Percentiles rank a stretch among this genome's conserved stretches.
These are phyloP conservation scores for Fraxinus platypoda DNA, from an alignment of 305 asterid species.

Conservation along the genomic window DNA sequence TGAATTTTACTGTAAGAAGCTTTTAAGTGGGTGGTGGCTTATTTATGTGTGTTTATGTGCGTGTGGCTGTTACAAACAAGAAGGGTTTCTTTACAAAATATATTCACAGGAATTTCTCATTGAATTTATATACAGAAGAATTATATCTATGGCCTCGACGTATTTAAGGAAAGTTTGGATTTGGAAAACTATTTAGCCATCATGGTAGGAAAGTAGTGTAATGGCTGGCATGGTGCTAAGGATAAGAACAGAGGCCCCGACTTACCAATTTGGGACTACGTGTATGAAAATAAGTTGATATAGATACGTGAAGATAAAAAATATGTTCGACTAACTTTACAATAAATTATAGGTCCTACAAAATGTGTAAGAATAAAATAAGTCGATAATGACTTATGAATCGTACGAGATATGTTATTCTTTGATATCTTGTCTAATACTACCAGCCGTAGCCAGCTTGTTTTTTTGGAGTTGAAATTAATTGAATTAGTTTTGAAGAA, in stretches of 20 bases:
- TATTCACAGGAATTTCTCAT: neutral
- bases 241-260: conserved; percentile 52
- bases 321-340: neutral
- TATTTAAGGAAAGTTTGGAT: conserved; percentile 22
- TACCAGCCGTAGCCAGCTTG: neutral
- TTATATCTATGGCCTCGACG: conserved; percentile 11
- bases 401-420: neutral
- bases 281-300: neutral
- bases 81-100: conserved; percentile 29
- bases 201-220: conserved; percentile 20
- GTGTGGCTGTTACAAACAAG: conserved; percentile 35
- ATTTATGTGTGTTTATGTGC: neutral
- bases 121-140: neutral
- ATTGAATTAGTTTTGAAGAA: neutral
- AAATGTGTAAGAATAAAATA: no score
- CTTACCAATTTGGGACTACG: conserved; percentile 40
- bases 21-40: neutral
- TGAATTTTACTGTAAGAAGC: neutral
- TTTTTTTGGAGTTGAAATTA: neutral
- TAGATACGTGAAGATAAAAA: neutral
- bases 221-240: conserved; percentile 8
- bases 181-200: conserved; percentile 6
- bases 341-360: neutral
- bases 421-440: neutral
- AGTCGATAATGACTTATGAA: neutral